phyloP scores from a whole-genome alignment of 2,329 filamentous ascomycete genomes.

The Penicillium sp. region DNA sequence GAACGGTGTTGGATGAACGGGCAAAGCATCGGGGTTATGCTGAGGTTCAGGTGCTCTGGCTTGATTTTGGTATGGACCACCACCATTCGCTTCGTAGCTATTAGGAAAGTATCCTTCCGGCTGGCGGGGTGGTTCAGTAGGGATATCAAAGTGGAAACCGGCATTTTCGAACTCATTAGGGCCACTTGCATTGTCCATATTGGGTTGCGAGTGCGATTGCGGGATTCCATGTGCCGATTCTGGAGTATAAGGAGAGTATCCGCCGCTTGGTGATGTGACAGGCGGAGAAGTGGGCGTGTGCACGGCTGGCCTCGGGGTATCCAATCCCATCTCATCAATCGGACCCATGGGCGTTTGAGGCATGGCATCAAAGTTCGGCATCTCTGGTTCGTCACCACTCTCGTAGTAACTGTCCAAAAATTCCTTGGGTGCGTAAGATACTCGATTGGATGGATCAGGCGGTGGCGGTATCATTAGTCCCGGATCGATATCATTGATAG shows the following conservation, averaged over 20 bases:
- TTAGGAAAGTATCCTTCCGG: slow-evolving; percentile 17
- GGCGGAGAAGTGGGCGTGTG: slow-evolving; percentile 24
- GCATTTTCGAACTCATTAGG: slow-evolving; percentile 46
- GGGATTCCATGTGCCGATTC: slow-evolving; percentile 26
- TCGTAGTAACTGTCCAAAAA: slow-evolving; percentile 54
- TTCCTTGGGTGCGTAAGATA: slow-evolving; percentile 34
- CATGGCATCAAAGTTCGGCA: slow-evolving; percentile 63
- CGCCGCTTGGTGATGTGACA: slow-evolving; percentile 11
- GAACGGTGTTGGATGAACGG: slow-evolving; percentile 56
- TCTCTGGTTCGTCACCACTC: slow-evolving; percentile 53
- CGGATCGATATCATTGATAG: slow-evolving; percentile 24
- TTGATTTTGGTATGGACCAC: slow-evolving; percentile 14
- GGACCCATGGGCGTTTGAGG: slow-evolving; percentile 30
- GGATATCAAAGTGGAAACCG: slow-evolving; percentile 72
- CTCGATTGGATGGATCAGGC: slow-evolving; percentile 19
- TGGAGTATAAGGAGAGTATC: slow-evolving; percentile 27
- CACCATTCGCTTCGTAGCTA: slow-evolving; percentile 11
- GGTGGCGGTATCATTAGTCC: slow-evolving; percentile 19
- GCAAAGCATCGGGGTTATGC: slow-evolving; percentile 55
- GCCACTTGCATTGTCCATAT: slow-evolving; percentile 32
- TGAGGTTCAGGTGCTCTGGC: slow-evolving; percentile 24
- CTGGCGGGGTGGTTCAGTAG: slow-evolving; percentile 27
- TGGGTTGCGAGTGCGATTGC: slow-evolving; percentile 48
- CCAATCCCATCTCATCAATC: slow-evolving; percentile 37
- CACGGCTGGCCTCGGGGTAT: slow-evolving; percentile 27